Evolutionary conservation across 1,284 basidiomycete genomes (phyloP).

Genomic region (Ustilago loliicola): DNA sequence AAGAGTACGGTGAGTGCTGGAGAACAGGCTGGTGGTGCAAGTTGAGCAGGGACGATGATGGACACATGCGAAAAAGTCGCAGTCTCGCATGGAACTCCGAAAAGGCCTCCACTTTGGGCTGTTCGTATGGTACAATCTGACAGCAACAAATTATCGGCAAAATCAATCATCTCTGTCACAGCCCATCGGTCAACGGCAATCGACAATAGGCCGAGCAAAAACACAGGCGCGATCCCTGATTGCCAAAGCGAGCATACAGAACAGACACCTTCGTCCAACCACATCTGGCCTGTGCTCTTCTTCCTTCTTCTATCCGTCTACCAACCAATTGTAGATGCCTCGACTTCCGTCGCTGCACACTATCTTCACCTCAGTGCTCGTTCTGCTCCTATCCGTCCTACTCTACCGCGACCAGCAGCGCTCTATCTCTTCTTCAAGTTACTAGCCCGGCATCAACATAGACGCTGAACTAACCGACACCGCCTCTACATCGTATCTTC

Average conservation of each 20-base stretch:
- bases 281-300: neutral
- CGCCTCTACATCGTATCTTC: neutral
- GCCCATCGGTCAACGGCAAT: neutral
- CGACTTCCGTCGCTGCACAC: conserved; percentile 26
- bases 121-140: neutral
- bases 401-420: conserved; percentile 23
- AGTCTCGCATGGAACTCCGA: neutral
- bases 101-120: neutral
- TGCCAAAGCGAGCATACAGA: conserved; percentile 1
- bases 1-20: neutral
- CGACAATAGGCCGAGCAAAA: conserved; percentile 1
- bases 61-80: neutral
- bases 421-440: neutral
- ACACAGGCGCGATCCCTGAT: conserved; percentile 4
- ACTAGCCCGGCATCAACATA: conserved; percentile 19
- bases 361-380: conserved; percentile 31
- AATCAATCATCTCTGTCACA: neutral
- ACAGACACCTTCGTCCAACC: neutral
- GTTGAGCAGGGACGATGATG: neutral
- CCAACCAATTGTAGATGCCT: conserved; percentile 19
- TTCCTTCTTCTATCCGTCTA: neutral
- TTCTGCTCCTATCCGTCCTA: conserved; percentile 34
- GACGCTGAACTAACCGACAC: conserved; percentile 39
- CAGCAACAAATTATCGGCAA: neutral
- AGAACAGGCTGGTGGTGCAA: neutral